Evolutionary conservation across 371 early-diverging fungal species (phyloP), one percentile per base, ranked within the genome.

Genomic region (Actinomortierella wolfii): DNA sequence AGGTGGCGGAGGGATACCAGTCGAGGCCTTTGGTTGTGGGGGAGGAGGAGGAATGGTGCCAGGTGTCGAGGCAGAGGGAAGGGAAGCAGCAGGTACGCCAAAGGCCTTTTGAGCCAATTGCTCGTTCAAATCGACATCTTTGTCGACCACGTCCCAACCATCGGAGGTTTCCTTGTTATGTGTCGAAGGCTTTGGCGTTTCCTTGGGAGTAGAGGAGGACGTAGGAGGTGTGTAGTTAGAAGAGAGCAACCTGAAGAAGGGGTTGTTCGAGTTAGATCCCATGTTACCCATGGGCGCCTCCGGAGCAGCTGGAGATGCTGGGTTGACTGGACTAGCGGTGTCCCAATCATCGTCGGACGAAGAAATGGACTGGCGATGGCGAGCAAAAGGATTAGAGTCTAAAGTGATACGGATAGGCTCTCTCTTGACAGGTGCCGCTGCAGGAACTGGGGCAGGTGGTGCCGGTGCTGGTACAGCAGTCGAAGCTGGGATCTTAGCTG

Each of bases 141-240:
- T 70, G 28, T 76, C 61, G 15, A 73, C 73, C 18, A 73, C 77
- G 52, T 76, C 73, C 77, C 77, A 76, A 29, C 74, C 74, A 40
- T 76, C 77, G 7, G 67, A 59, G 18, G 58, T 42, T 15, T 67
- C 76, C 55, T 76, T 73, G 45, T 59, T 61, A 48, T 67, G 77
- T 15, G 54, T n/a, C 0, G 41, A 14, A 14, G 52, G 25, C 28
- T 21, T 34, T 1, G 56, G 8, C 7, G 34, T 34, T 11, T 34
- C 34, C 11, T 34, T 34, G 34, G 34, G 34, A 11, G 34, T 34
- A 0, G 60, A 9, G 15, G 56, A 25, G 23, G 54, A 20, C 34
- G 34, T 4, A 34, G 34, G 34, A 11, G 34, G 34, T 4, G 11
- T 34, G 34, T 17, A 57, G 29, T 15, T 53, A 18, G 59, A 56